These are phyloP conservation scores for Trichocomaceae sp. DNA, from an alignment of 2,329 filamentous ascomycete species.

Conservation along the genomic window DNA sequence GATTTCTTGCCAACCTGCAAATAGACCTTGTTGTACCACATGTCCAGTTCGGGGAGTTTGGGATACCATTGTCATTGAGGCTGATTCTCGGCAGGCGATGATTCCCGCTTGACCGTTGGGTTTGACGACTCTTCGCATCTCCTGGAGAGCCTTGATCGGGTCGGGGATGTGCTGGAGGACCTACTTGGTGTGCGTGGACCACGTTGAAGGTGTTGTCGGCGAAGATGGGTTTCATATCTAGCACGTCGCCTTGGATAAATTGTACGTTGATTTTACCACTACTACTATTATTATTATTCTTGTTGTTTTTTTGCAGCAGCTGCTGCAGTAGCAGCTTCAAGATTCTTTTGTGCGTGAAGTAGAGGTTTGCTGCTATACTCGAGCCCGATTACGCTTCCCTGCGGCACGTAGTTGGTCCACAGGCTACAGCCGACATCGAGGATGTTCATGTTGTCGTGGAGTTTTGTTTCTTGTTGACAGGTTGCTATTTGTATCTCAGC, in stretches of 20 bases:
- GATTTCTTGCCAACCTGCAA: constrained; percentile 15
- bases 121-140: constrained; percentile 51
- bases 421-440: constrained; percentile 42
- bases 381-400: constrained; percentile 34
- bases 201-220: constrained; percentile 49
- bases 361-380: constrained; percentile 29
- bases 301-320: constrained; percentile 34
- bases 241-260: not conserved
- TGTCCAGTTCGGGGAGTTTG: constrained; percentile 19
- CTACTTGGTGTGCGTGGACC: constrained; percentile 55
- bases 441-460: constrained; percentile 30
- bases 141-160: constrained; percentile 44
- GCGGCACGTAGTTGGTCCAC: constrained; percentile 24
- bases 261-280: not conserved
- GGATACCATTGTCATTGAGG: constrained; percentile 29
- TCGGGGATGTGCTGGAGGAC: constrained; percentile 51
- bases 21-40: constrained; percentile 20
- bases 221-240: constrained; percentile 23
- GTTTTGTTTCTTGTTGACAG: too few species aligned
- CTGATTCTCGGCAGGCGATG: constrained; percentile 42
- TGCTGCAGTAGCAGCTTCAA: constrained; percentile 28
- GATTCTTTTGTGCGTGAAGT: constrained; percentile 25
- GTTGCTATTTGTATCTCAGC: too few species aligned
- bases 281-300: not conserved
- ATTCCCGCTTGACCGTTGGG: constrained; percentile 41